Evolutionary conservation across 2,329 filamentous ascomycete genomes (phyloP).

Genomic region (Paecilomyces sp.): DNA sequence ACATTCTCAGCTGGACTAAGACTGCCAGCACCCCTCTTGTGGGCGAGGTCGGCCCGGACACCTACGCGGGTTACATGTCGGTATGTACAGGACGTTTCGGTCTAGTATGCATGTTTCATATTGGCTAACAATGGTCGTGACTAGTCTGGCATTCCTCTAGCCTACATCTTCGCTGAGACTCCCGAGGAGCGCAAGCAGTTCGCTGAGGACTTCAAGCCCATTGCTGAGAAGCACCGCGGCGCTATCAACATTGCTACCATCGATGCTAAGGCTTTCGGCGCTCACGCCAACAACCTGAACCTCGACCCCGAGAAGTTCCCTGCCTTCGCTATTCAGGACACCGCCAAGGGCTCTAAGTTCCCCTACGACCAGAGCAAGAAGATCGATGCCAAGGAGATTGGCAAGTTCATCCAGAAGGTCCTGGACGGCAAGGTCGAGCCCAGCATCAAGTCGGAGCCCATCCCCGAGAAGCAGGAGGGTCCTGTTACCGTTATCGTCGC

Average conservation of each 20-base stretch:
- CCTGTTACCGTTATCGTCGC: constrained; percentile 84
- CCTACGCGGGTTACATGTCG: constrained; percentile 91
- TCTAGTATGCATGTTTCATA: not conserved
- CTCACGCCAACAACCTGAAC: constrained; percentile 95
- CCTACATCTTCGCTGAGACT: constrained; percentile 95
- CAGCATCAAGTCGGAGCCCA: constrained; percentile 96
- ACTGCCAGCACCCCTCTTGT: constrained; percentile 80
- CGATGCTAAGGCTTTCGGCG: constrained; percentile 87
- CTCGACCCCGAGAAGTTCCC: constrained; percentile 93
- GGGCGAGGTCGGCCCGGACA: constrained; percentile 94
- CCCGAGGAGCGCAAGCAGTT: constrained; percentile 79
- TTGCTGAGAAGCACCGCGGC: constrained; percentile 89
- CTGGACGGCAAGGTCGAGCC: constrained; percentile 81
- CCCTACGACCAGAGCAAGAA: constrained; percentile 80
- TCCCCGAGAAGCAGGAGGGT: constrained; percentile 88
- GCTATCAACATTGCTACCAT: constrained; percentile 97
- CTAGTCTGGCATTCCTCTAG: constrained; percentile 76
- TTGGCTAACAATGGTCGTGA: not conserved
- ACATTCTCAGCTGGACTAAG: constrained; percentile 77
- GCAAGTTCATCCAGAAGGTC: constrained; percentile 79
- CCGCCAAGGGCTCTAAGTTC: constrained; percentile 92
- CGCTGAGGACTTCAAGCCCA: constrained; percentile 67
- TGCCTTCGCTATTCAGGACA: constrained; percentile 95
- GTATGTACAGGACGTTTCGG: constrained; percentile 35
- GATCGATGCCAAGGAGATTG: constrained; percentile 66